phyloP scores from a whole-genome alignment of 2,329 filamentous ascomycete species.

The Aspergillus pseudoterreus region DNA sequence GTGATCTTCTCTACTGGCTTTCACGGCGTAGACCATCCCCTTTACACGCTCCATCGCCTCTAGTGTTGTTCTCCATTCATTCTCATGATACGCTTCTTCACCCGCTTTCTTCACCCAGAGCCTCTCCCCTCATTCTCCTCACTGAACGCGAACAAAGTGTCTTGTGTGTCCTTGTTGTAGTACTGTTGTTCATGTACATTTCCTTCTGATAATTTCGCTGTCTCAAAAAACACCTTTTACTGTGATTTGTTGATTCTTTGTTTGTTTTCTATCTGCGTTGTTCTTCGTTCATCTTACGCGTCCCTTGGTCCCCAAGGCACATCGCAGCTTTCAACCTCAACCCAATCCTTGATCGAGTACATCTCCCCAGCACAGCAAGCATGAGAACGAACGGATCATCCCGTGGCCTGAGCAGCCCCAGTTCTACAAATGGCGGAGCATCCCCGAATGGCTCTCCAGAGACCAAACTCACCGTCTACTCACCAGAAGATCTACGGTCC shows the following conservation, averaged over 20 bases:
- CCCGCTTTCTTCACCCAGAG: not conserved
- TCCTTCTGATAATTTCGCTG: not conserved
- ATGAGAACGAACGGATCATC: conserved; percentile 27
- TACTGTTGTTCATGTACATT: not conserved
- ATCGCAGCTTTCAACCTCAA: too few relatives aligned
- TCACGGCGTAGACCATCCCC: too few relatives aligned
- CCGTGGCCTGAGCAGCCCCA: conserved; percentile 33
- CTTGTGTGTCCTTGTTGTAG: not conserved
- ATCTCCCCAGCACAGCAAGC: not conserved
- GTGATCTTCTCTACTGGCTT: too few relatives aligned
- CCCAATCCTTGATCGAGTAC: not conserved
- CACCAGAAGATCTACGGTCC: conserved; percentile 54
- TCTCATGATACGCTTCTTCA: not conserved
- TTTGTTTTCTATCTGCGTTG: too few relatives aligned
- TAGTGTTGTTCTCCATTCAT: too few relatives aligned
- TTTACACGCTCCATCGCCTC: too few relatives aligned
- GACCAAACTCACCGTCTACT: conserved; percentile 61
- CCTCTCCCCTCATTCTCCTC: not conserved
- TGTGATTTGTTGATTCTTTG: not conserved
- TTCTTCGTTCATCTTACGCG: too few relatives aligned
- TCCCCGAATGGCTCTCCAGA: conserved; percentile 63
- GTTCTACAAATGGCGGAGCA: conserved; percentile 47
- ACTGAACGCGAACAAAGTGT: not conserved
- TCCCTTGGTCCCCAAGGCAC: too few relatives aligned
- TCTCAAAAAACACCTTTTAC: not conserved